Conservation (phyloP, 2,329 filamentous ascomycete genomes). For the Colletotrichum theobromicola region DNA sequence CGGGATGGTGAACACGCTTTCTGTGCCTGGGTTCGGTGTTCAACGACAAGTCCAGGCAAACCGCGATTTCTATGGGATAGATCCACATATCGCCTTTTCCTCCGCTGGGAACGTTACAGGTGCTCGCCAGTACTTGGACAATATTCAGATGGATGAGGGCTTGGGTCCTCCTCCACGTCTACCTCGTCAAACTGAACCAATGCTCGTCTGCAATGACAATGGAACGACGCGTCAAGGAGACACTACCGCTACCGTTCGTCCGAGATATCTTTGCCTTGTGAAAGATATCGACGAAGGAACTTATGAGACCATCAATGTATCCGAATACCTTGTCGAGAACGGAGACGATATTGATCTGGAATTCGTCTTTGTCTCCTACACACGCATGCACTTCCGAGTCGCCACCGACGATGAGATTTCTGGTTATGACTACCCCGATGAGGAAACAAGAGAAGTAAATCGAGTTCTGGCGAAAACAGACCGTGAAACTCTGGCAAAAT, state of each 20-base stretch:
- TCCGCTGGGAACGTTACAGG: no score
- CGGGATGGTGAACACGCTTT: no score
- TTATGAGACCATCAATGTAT: not conserved
- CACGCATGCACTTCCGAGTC: not conserved
- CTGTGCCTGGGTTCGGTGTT: no score
- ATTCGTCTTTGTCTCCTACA: not conserved
- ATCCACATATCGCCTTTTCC: no score
- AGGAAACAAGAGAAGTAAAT: not conserved
- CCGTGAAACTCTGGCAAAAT: not conserved
- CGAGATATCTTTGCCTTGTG: not conserved
- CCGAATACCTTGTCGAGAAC: not conserved
- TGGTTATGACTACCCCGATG: not conserved
- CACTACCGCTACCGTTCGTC: not conserved
- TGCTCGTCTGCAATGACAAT: not conserved
- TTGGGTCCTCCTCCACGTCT: constrained; percentile 24
- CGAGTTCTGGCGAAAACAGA: fast-evolving
- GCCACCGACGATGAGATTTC: not conserved
- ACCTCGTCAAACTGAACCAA: not conserved
- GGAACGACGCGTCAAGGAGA: not conserved
- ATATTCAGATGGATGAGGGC: constrained; percentile 30
- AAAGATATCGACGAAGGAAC: not conserved
- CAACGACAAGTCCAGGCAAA: no score
- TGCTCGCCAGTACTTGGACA: not conserved
- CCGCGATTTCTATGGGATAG: no score
- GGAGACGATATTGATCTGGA: not conserved